Evolutionary conservation across 495 filamentous ascomycete genomes (phyloP).

Genomic region (Lichina pygmaea): DNA sequence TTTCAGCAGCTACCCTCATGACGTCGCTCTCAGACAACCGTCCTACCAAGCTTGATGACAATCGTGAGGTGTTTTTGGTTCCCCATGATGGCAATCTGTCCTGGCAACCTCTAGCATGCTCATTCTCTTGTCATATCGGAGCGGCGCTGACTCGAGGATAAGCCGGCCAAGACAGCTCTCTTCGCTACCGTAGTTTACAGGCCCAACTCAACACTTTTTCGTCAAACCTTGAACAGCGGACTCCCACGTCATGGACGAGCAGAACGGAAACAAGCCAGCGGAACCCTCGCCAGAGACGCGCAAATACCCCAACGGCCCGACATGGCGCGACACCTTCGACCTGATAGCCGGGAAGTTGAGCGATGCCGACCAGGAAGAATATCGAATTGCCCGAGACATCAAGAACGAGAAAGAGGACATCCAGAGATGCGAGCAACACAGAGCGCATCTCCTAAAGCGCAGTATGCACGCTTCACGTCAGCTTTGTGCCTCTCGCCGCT

Average conservation of each 20-base stretch:
- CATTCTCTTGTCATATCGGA: too few relatives aligned
- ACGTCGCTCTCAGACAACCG: too few relatives aligned
- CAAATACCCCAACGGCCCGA: slow-evolving; percentile 7
- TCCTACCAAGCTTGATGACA: slow-evolving; percentile 81
- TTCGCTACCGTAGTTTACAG: too few relatives aligned
- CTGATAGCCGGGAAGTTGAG: slow-evolving; percentile 46
- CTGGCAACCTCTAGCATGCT: too few relatives aligned
- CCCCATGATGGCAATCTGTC: slow-evolving; percentile 13
- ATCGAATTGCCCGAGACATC: slow-evolving; percentile 37
- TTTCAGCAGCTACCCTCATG: not conserved
- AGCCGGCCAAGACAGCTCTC: too few relatives aligned
- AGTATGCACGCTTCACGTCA: slow-evolving; percentile 17
- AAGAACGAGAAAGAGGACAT: slow-evolving; percentile 44
- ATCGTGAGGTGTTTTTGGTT: slow-evolving; percentile 32
- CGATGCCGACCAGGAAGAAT: slow-evolving; percentile 36
- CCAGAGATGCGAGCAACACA: slow-evolving; percentile 45
- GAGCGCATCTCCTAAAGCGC: slow-evolving; percentile 55
- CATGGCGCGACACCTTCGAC: slow-evolving; percentile 59
- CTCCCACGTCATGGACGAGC: too few relatives aligned
- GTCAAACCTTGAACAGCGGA: too few relatives aligned
- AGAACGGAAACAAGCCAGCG: not conserved
- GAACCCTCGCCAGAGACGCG: slow-evolving; percentile 12
- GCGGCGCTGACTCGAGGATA: too few relatives aligned
- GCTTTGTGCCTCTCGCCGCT: not conserved
- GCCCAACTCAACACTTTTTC: too few relatives aligned